Base-by-base conservation (phyloP, 73 alveolate genomes). In the Blepharisma japonicum region DNA sequence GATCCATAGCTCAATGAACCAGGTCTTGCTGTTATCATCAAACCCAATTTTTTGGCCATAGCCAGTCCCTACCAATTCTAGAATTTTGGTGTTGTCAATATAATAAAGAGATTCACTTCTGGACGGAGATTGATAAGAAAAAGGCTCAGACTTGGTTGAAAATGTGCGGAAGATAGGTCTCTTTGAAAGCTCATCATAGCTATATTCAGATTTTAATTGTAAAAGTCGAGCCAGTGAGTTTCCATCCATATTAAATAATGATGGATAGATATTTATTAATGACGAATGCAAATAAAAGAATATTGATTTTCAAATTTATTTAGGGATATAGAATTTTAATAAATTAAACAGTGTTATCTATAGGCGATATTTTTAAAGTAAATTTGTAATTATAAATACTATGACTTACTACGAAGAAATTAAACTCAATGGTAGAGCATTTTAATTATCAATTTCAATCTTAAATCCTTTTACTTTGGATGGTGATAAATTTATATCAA, bases 231-330 rank as follows among this genome's bases (percentile, higher is more conserved):
- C 74, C 23, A 9, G n/a, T 14, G 74, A 61, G n/a, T 14, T 14
- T n/a, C 74, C 74, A 25, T 61, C 74, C 74, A 61, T 61, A 14
- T 61, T 53, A 53, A 32, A 32, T 32, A 32, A 32, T 32, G 42
- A 32, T 32, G 42, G 42, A 32, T 32, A 32, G 42, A 32, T 32
- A 32, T 32, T 32, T 32, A 32, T 32, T 32, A 32, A 32, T 32
- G 42, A 32, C 42, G 42, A 32, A 32, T 1, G 42, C 42, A 32
- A 32, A 32, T 32, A 32, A 32, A 32, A 32, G 42, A 32, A 32
- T 32, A 32, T 32, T 32, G 42, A 32, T 32, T 32, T 32, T 32
- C 3, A 32, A 32, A 3, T 0, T 32, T 32, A 32, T 32, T 32
- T 32, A 32, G 42, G n/a, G n/a, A n/a, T n/a, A n/a, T n/a, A n/a